Conservation (phyloP, 129 eudicot species). For the Smallanthus sonchifolius region DNA sequence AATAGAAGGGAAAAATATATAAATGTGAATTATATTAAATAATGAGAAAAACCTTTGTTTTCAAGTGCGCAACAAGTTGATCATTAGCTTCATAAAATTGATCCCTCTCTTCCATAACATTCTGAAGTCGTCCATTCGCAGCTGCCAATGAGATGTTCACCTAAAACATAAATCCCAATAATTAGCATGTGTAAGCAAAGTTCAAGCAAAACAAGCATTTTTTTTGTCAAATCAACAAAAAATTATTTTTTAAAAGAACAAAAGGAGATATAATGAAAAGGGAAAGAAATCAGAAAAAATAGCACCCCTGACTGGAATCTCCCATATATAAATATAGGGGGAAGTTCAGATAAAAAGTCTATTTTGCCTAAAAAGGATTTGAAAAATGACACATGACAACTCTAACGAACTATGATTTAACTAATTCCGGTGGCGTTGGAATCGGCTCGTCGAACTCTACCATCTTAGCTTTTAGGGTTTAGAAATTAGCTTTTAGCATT, state of each 20-base stretch:
- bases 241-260: not conserved
- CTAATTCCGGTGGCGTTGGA: no score
- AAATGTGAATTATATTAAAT: not conserved
- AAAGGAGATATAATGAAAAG: not conserved
- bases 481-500: no score
- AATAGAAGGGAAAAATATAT: not conserved
- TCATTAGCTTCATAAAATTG: conserved; percentile 96
- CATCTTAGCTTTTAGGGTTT: no score
- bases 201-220: not conserved
- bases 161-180: conserved; percentile 30
- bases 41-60: conserved; percentile 51
- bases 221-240: not conserved
- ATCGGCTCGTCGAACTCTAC: no score
- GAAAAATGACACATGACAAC: no score
- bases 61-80: conserved; percentile 88
- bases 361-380: no score
- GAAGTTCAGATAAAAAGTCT: no score
- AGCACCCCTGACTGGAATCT: not conserved
- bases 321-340: not conserved
- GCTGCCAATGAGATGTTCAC: conserved; percentile 83
- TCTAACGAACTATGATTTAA: no score
- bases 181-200: not conserved
- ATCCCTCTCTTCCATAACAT: conserved; percentile 85
- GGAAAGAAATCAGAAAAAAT: not conserved
- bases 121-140: conserved; percentile 82